These are phyloP conservation scores for Hypoxylon lienhwacheense DNA, from an alignment of 495 filamentous ascomycete genomes.

Conservation along the genomic window DNA sequence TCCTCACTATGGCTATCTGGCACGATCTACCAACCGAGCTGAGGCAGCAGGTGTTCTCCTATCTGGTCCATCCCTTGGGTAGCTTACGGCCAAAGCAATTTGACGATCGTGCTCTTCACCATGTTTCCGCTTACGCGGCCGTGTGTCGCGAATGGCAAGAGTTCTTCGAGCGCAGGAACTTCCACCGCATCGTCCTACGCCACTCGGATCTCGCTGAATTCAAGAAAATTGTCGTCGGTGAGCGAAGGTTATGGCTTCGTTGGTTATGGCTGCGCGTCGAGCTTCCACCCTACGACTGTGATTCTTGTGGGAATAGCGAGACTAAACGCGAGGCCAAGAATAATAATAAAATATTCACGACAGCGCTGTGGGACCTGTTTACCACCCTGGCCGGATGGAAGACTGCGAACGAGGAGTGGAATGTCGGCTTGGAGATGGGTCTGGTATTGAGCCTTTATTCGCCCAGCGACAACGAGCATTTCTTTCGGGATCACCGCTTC, in stretches of 20 bases:
- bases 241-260: background rate
- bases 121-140: background rate
- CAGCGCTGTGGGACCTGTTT: background rate
- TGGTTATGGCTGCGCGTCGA: slow-evolving; percentile 4
- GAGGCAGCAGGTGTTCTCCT: background rate
- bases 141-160: background rate
- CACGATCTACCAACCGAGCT: background rate
- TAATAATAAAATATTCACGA: background rate
- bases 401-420: background rate
- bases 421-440: background rate
- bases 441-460: slow-evolving; percentile 2
- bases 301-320: background rate
- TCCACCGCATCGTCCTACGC: background rate
- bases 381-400: background rate
- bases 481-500: slow-evolving; percentile 10
- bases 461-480: slow-evolving; percentile 6
- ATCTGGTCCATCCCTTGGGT: background rate
- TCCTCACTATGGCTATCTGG: background rate
- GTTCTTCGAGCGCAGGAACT: slow-evolving; percentile 2
- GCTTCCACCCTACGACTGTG: slow-evolving; percentile 2
- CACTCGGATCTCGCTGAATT: background rate
- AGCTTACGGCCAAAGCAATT: background rate
- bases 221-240: background rate
- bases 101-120: background rate
- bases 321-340: background rate